These are phyloP conservation scores for Alternaria incomplexa DNA, from an alignment of 2,329 filamentous ascomycete genomes.

Conservation along the genomic window DNA sequence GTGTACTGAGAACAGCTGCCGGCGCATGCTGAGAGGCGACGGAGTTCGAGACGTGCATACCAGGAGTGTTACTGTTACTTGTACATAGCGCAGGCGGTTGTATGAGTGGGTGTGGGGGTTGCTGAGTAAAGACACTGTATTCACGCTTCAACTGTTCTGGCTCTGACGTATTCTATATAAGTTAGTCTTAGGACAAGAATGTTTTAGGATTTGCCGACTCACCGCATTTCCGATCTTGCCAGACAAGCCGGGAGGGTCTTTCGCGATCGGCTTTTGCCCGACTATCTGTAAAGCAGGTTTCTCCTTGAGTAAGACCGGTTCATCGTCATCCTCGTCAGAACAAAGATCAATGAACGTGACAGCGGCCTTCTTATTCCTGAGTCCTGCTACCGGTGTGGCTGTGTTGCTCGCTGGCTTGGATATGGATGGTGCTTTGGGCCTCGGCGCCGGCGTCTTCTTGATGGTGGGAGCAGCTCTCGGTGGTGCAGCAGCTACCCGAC, in stretches of 20 bases:
- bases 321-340: constrained; percentile 15
- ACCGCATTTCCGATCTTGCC: background rate
- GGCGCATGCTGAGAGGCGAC: background rate
- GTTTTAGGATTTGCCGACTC: background rate
- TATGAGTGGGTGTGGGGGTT: background rate
- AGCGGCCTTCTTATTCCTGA: background rate
- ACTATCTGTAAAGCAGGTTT: background rate
- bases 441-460: background rate
- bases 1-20: background rate
- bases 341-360: constrained; percentile 10
- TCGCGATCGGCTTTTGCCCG: background rate
- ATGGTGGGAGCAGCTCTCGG: background rate
- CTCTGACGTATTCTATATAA: background rate
- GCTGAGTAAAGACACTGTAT: background rate
- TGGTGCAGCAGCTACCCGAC: background rate
- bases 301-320: background rate
- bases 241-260: background rate
- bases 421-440: background rate
- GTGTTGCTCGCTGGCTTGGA: background rate
- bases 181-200: background rate
- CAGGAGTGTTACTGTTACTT: background rate
- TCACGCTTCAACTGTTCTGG: background rate
- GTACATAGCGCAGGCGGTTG: background rate
- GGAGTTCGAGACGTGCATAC: background rate
- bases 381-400: background rate